These are phyloP conservation scores for Diaporthe helianthi DNA, from an alignment of 2,329 filamentous ascomycete genomes.

Conservation along the genomic window DNA sequence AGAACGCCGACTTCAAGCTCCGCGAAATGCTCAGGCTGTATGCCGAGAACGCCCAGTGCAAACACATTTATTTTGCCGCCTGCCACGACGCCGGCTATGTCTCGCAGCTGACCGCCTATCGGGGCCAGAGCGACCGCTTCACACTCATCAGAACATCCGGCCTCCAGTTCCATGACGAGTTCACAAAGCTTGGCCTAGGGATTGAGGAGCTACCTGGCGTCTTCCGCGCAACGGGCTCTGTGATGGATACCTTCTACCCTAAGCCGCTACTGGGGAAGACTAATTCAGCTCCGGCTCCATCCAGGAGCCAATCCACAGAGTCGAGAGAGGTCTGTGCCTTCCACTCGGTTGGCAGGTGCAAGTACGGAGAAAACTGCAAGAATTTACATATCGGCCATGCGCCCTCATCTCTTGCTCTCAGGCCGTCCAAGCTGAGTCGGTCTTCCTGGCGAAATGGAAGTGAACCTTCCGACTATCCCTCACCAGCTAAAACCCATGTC, in stretches of 20 bases:
- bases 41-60: conserved; percentile 65
- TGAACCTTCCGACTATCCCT: conserved; percentile 15
- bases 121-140: conserved; percentile 56
- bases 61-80: conserved; percentile 68
- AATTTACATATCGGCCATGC: conserved; percentile 37
- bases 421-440: conserved; percentile 21
- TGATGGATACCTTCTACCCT: conserved; percentile 29
- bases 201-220: conserved; percentile 59
- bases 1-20: conserved; percentile 67
- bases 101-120: conserved; percentile 60
- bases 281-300: background rate
- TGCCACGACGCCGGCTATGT: conserved; percentile 68
- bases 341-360: conserved; percentile 41
- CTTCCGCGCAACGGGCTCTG: conserved; percentile 48
- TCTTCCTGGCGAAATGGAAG: conserved; percentile 16
- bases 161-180: conserved; percentile 60
- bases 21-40: conserved; percentile 58
- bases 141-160: conserved; percentile 58
- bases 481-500: conserved; percentile 13
- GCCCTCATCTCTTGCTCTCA: background rate
- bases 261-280: conserved; percentile 15
- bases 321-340: conserved; percentile 40
- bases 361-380: conserved; percentile 42
- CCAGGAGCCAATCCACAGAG: conserved; percentile 20
- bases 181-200: conserved; percentile 56